Conservation (phyloP, 2,329 filamentous ascomycete genomes). For the Colletotrichum echinochloae region DNA sequence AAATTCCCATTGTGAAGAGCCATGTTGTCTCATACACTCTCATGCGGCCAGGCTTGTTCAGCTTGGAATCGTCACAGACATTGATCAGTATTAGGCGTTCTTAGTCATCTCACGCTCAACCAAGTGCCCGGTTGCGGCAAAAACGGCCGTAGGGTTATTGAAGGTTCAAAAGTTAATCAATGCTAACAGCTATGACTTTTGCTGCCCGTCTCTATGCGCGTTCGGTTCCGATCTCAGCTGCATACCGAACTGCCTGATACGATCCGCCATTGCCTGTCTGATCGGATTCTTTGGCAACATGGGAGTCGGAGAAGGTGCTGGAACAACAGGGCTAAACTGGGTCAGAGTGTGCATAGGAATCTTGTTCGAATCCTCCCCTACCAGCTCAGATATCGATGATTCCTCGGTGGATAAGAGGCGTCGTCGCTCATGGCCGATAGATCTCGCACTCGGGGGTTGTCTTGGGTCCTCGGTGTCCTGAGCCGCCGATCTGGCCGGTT, state of each 20-base stretch:
- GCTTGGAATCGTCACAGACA: too few relatives aligned
- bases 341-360: background rate
- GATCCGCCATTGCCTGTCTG: background rate
- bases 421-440: background rate
- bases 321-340: background rate
- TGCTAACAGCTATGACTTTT: background rate
- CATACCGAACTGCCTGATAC: background rate
- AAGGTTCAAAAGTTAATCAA: background rate
- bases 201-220: background rate
- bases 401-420: background rate
- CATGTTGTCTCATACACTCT: too few relatives aligned
- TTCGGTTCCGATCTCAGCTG: background rate
- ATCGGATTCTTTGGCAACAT: background rate
- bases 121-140: too few relatives aligned
- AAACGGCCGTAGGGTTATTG: background rate
- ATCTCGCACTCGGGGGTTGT: background rate
- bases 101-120: too few relatives aligned
- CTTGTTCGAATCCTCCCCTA: background rate
- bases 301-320: background rate
- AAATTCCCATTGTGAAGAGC: too few relatives aligned
- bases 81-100: too few relatives aligned
- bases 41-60: too few relatives aligned
- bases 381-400: background rate
- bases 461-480: background rate
- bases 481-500: background rate